Evolutionary conservation across 1,139 yeast genomes (phyloP), one percentile per base, ranked within the genome.

Genomic region (Hanseniaspora uvarum): DNA sequence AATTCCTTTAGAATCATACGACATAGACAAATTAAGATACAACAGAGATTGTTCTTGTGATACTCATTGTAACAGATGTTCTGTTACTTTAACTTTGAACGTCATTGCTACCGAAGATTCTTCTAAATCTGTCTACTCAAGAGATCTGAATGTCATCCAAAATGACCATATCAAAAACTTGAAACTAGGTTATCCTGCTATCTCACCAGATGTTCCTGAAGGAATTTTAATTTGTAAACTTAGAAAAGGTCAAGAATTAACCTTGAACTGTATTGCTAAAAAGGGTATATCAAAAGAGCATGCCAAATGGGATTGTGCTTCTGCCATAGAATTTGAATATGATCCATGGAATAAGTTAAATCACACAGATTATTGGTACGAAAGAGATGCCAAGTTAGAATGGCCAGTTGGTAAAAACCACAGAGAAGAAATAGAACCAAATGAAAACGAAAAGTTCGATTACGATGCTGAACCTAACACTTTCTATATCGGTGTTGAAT

Each of bases 331-430:
- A 24, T 92, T 92, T 64, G 99, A 92, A 70, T 92, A 92, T 65
- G 99, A 92, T 66, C 99, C 99, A n/a, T 92, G 96, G 95, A 92
- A 92, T 70, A 94, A 92, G 70, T 76, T 94, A 62, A 83, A 84
- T 64, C 98, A 92, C 67, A 92, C 98, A 0, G 96, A 88, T 62
- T 86, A 79, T 65, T 92, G 99, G 99, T 87, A 83, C 67, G 98
- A 92, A 69, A 94, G 82, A 58, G 86, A 82, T 65, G 83, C 86
- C 36, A 87, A 79, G 44, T 79, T 76, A 47, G 99, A 92, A 72
- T 92, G 99, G 99, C 96, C 96, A 43, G 78, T 76, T 60, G 79
- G 88, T 48, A 79, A 79, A 59, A 92, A 94, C 70, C 80, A 94
- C 60, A 95, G 86, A 62, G 92, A 94, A 83, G 99, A 92, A 72